Evolutionary conservation across 208 protist genomes (phyloP).

Genomic region (Naegleria gruberi): DNA sequence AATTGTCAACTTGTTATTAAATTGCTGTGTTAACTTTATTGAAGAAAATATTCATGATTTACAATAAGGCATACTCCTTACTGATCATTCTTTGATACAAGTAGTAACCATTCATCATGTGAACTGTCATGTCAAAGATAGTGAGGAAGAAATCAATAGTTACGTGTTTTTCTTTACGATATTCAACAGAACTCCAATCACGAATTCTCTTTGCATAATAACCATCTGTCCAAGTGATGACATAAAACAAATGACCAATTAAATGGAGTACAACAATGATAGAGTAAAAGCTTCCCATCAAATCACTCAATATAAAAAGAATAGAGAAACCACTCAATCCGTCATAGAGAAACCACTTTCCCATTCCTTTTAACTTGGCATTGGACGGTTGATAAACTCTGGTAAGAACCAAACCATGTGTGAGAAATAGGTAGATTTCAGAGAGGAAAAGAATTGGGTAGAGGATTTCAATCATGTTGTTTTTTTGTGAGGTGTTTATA

Average conservation of each 20-base stretch:
- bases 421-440: not conserved
- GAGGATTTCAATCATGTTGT: not conserved
- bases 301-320: not conserved
- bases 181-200: not conserved
- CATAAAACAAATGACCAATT: conserved; percentile 13
- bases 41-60: no score
- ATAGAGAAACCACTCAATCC: not conserved
- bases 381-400: not conserved
- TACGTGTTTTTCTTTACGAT: not conserved
- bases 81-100: no score
- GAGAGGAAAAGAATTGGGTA: not conserved
- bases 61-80: no score
- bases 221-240: not conserved
- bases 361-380: not conserved
- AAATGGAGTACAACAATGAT: not conserved
- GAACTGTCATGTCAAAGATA: not conserved
- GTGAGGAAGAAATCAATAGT: conserved; percentile 10
- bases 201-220: not conserved
- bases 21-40: no score
- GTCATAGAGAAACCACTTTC: not conserved
- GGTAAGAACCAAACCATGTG: not conserved
- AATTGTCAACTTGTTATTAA: no score
- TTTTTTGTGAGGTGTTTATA: not conserved
- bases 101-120: not conserved
- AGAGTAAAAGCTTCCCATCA: not conserved